Evolutionary conservation across 2,329 filamentous ascomycete species (phyloP).

Genomic region (Clonostachys rosea): DNA sequence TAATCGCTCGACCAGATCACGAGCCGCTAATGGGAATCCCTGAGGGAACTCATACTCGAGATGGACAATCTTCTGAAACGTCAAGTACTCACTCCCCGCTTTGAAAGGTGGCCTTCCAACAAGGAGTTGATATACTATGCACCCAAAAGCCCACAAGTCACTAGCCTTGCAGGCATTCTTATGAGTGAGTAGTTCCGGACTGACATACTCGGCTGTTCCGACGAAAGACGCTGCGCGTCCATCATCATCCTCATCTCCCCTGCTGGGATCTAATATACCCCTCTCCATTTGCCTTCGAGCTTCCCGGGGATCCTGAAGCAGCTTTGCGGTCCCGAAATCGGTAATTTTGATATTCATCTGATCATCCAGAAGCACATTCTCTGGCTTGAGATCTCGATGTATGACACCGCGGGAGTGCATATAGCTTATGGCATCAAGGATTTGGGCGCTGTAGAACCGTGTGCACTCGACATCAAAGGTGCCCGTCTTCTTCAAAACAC

Average conservation of each 20-base stretch:
- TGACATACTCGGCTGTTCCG: slow-evolving; percentile 96
- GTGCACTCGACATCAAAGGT: slow-evolving; percentile 96
- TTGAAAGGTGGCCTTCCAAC: slow-evolving; percentile 98
- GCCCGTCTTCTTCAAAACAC: slow-evolving; percentile 87
- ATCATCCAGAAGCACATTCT: slow-evolving; percentile 92
- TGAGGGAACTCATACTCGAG: slow-evolving; percentile 91
- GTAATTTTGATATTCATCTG: slow-evolving; percentile 99
- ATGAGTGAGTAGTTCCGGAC: slow-evolving; percentile 91
- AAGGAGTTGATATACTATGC: slow-evolving; percentile 93
- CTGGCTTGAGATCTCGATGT: slow-evolving; percentile 92
- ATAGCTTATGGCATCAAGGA: slow-evolving; percentile 92
- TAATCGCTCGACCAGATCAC: slow-evolving; percentile 84
- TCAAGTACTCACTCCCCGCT: slow-evolving; percentile 90
- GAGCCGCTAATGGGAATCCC: slow-evolving; percentile 81
- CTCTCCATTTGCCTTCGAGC: slow-evolving; percentile 29
- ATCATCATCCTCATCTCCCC: slow-evolving; percentile 46
- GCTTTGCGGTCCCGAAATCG: slow-evolving; percentile 97
- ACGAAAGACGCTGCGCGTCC: slow-evolving; percentile 90
- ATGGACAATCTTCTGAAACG: slow-evolving; percentile 95
- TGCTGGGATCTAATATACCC: slow-evolving; percentile 27
- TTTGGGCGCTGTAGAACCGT: slow-evolving; percentile 90
- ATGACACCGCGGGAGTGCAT: slow-evolving; percentile 98
- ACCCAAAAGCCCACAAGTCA: slow-evolving; percentile 97
- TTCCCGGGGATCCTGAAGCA: slow-evolving; percentile 48
- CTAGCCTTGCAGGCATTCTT: slow-evolving; percentile 98